These are phyloP conservation scores for Boechera divaricarpa DNA, from an alignment of 345 rosid genomes.

Conservation along the genomic window DNA sequence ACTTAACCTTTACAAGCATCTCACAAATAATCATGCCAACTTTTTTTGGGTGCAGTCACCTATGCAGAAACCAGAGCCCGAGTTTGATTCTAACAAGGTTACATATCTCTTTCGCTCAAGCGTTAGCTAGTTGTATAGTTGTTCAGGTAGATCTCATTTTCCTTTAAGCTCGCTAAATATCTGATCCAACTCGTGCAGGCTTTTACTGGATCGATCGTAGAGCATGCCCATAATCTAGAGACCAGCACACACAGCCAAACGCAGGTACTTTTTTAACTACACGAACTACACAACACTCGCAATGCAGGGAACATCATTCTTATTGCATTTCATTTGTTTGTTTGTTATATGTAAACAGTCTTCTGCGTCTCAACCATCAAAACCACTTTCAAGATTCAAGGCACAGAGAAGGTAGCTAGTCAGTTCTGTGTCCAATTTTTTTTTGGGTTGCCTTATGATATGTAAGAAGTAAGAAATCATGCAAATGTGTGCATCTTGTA, in stretches of 20 bases:
- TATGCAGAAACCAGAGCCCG: constrained; percentile 48
- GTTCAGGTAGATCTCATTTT: not conserved
- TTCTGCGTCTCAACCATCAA: constrained; percentile 60
- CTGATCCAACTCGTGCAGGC: constrained; percentile 54
- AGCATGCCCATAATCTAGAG: constrained; percentile 51
- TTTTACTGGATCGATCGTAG: constrained; percentile 75
- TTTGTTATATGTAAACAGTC: constrained; percentile 50
- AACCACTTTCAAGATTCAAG: constrained; percentile 84
- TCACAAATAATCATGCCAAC: constrained; percentile 14
- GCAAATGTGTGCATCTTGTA: constrained; percentile 17
- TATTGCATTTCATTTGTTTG: constrained; percentile 2
- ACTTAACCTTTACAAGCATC: constrained; percentile 9
- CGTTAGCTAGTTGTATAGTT: not conserved
- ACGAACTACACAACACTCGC: not conserved
- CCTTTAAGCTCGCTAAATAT: constrained; percentile 14
- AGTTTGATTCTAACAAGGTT: constrained; percentile 60
- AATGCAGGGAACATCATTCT: constrained; percentile 22
- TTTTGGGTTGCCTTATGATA: constrained; percentile 16
- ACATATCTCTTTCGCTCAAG: constrained; percentile 9
- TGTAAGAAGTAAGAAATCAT: constrained; percentile 27
- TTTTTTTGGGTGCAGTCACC: constrained; percentile 48
- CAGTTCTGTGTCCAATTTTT: constrained; percentile 22
- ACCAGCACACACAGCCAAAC: constrained; percentile 38
- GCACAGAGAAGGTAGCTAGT: constrained; percentile 61
- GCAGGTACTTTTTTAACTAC: constrained; percentile 53